Evolutionary conservation across 129 eudicot species (phyloP).

Genomic region (Artemisia annua): DNA sequence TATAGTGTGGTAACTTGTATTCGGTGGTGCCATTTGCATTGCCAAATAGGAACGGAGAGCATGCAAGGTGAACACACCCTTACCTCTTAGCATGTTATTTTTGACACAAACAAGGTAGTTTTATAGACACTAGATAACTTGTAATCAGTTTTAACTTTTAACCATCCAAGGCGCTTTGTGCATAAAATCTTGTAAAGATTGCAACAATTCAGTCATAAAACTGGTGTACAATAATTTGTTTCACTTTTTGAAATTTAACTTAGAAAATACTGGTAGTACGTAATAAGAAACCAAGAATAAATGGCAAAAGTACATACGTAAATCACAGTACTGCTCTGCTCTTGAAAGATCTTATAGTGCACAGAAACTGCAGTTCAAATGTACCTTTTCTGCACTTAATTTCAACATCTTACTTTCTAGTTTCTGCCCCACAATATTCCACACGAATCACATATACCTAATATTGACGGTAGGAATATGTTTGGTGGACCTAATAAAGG

Average conservation of each 20-base stretch:
- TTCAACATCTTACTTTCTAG: neutral
- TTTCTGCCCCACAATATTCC: neutral
- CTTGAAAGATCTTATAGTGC: constrained; percentile 26
- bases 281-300: constrained; percentile 24
- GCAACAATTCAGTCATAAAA: neutral
- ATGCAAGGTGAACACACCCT: too few relatives aligned
- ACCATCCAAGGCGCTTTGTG: too few relatives aligned
- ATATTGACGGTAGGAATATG: too few relatives aligned
- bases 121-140: too few relatives aligned
- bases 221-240: neutral
- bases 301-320: constrained; percentile 33
- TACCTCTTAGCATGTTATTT: too few relatives aligned
- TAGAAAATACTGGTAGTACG: neutral
- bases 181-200: too few relatives aligned
- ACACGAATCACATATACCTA: neutral
- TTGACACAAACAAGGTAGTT: too few relatives aligned
- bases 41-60: too few relatives aligned
- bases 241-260: neutral
- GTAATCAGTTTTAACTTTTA: too few relatives aligned
- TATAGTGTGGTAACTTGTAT: too few relatives aligned
- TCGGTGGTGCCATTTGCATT: too few relatives aligned
- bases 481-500: too few relatives aligned
- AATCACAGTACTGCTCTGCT: constrained; percentile 21
- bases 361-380: constrained; percentile 37
- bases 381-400: constrained; percentile 15